phyloP scores from a whole-genome alignment of 208 protist genomes.

The Trypanosoma cruzi region DNA sequence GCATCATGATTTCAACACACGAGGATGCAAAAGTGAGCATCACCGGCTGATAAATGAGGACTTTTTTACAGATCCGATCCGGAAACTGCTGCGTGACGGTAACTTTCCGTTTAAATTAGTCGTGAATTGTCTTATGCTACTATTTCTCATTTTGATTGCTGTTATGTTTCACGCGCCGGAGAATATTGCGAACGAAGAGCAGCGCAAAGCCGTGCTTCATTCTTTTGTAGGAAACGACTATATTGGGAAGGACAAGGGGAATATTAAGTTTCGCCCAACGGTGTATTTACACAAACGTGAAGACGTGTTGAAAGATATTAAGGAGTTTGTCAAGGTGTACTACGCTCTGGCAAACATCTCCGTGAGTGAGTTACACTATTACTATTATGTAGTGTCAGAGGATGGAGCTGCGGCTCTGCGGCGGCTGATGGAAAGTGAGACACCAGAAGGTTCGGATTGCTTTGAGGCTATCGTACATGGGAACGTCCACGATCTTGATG shows the following conservation, averaged over 20 bases:
- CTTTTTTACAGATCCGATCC: slow-evolving; percentile 44
- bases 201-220: slow-evolving; percentile 45
- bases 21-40: slow-evolving; percentile 6
- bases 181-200: slow-evolving; percentile 36
- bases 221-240: slow-evolving; percentile 49
- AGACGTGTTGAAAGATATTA: slow-evolving; percentile 39
- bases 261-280: slow-evolving; percentile 54
- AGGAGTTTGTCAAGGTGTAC: slow-evolving; percentile 51
- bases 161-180: slow-evolving; percentile 42
- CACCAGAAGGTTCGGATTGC: background rate
- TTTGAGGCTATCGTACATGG: background rate
- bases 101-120: slow-evolving; percentile 47
- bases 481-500: background rate
- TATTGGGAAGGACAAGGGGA: slow-evolving; percentile 45
- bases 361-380: slow-evolving; percentile 48
- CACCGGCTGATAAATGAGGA: slow-evolving; percentile 35
- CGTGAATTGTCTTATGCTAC: slow-evolving; percentile 42
- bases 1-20: background rate
- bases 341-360: slow-evolving; percentile 49
- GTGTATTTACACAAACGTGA: slow-evolving; percentile 37
- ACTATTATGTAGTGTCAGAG: slow-evolving; percentile 27
- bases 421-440: background rate
- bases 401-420: slow-evolving; percentile 7
- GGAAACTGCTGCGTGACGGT: slow-evolving; percentile 39
- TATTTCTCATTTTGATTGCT: slow-evolving; percentile 38